Base-by-base conservation (phyloP, 495 filamentous ascomycete genomes). In the Lasiosphaeria hispida region DNA sequence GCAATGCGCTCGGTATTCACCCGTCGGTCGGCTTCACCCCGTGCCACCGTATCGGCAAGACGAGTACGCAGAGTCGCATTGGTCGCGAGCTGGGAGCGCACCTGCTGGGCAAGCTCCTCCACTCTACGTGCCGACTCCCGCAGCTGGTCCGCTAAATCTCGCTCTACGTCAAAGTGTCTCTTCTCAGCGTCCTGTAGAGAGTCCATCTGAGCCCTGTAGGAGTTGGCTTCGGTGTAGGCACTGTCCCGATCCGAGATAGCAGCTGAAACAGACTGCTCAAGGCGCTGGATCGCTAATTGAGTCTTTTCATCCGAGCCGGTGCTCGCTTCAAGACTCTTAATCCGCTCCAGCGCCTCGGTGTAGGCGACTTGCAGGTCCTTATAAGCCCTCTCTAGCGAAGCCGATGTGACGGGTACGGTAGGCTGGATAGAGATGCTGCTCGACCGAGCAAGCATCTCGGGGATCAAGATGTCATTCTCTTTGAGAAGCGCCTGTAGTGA, bases 1-100 rank as follows among this genome's bases (percentile, higher is more conserved):
- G 87, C 90, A 72, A 98, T 97, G 61, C 87, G 86, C 49, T 81
- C 74, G 4, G 87, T 87, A 55, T 89, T 95, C 39, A 86, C 71
- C 63, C 84, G 84, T 65, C 96, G 94, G 59, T 91, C 90, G 35
- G 81, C 79, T 67, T 97, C 94, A 53, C 94, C 94, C 62, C 91
- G 88, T 50, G 82, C 80, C 42, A 98, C 89, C 7, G 92, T 92
- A 47, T 88, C 83, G 10, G 87, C 83, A n/a, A 98, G 83, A n/a
- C 94, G 86, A 53, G 82, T 72, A 53, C 92, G 85, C 18, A 98
- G 76, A 3, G 82, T 75, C 23, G 80, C 80, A 69, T 97, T 97
- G 15, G 81, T 83, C 11, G 84, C 80, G 14, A 97, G 78, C 70
- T 97, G 92, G 50, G 81, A 74, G 35, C 85, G 85, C 23, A 97